These are phyloP conservation scores for Pholiota microspora DNA, from an alignment of 768 basidiomycete genomes.

Conservation along the genomic window DNA sequence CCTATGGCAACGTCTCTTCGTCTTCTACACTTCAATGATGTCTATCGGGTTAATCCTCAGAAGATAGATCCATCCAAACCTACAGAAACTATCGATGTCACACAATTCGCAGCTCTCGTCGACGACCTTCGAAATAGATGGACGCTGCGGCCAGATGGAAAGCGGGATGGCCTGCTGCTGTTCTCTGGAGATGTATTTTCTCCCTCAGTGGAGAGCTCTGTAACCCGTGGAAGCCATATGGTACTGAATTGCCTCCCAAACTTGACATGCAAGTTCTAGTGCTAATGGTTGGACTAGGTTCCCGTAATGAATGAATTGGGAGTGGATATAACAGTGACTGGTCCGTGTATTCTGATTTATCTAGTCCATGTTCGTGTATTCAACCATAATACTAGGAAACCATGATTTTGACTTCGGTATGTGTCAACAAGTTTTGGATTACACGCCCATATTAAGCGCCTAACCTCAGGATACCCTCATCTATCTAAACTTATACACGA, in stretches of 20 bases:
- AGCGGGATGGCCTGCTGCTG: conserved; percentile 70
- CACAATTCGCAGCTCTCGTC: conserved; percentile 78
- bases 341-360: conserved; percentile 36
- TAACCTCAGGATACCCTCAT: conserved; percentile 27
- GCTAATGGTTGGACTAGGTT: conserved; percentile 55
- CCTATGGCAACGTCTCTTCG: conserved; percentile 22
- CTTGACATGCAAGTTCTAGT: too few species aligned
- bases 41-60: conserved; percentile 79
- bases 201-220: conserved; percentile 82
- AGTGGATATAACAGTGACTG: conserved; percentile 79
- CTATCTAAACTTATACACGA: conserved; percentile 63
- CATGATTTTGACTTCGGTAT: conserved; percentile 91
- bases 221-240: conserved; percentile 92
- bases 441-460: neutral
- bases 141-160: conserved; percentile 43
- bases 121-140: conserved; percentile 61
- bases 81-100: conserved; percentile 75
- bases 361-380: conserved; percentile 2
- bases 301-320: conserved; percentile 81
- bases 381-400: conserved; percentile 56
- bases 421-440: neutral
- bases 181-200: conserved; percentile 92
- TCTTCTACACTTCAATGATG: conserved; percentile 78
- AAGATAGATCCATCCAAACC: conserved; percentile 48
- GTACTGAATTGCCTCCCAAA: conserved; percentile 40